These are phyloP conservation scores for Tagetes erecta DNA, from an alignment of 129 eudicot species.

Conservation along the genomic window DNA sequence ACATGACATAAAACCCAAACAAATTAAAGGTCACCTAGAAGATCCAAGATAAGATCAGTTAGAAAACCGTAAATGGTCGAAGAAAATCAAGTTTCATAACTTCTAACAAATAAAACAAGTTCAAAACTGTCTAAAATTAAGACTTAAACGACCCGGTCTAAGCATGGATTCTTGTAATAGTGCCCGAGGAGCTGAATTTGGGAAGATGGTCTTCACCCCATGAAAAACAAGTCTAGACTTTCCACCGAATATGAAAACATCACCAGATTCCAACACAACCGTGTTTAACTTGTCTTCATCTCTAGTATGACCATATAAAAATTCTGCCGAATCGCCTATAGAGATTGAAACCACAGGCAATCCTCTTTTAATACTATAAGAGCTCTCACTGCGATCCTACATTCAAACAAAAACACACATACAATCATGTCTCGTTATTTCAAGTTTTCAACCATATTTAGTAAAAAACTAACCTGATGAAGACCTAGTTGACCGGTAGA, in stretches of 20 bases:
- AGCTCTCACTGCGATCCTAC: slow-evolving; percentile 61
- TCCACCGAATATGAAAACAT: slow-evolving; percentile 40
- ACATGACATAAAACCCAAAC: background rate
- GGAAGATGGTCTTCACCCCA: slow-evolving; percentile 47
- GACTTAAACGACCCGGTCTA: slow-evolving; percentile 35
- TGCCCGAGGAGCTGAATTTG: slow-evolving; percentile 42
- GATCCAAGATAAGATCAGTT: background rate
- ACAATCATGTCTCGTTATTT: background rate
- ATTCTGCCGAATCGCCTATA: slow-evolving; percentile 56
- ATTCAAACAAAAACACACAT: slow-evolving; percentile 8
- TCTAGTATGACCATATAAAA: slow-evolving; percentile 51
- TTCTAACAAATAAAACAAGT: background rate
- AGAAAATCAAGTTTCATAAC: background rate
- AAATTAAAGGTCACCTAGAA: background rate
- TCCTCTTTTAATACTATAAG: slow-evolving; percentile 30
- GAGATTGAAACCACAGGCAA: slow-evolving; percentile 29
- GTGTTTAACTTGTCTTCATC: slow-evolving; percentile 2
- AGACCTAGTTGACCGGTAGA: slow-evolving; percentile 57
- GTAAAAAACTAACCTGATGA: slow-evolving; percentile 50
- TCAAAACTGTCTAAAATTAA: slow-evolving; percentile 38
- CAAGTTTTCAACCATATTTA: no score
- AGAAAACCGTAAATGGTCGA: background rate
- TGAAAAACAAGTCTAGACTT: slow-evolving; percentile 55
- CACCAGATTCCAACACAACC: slow-evolving; percentile 5
- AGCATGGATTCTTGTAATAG: slow-evolving; percentile 32